Evolutionary conservation across 768 basidiomycete species (phyloP).

Genomic region (Russula abietina): DNA sequence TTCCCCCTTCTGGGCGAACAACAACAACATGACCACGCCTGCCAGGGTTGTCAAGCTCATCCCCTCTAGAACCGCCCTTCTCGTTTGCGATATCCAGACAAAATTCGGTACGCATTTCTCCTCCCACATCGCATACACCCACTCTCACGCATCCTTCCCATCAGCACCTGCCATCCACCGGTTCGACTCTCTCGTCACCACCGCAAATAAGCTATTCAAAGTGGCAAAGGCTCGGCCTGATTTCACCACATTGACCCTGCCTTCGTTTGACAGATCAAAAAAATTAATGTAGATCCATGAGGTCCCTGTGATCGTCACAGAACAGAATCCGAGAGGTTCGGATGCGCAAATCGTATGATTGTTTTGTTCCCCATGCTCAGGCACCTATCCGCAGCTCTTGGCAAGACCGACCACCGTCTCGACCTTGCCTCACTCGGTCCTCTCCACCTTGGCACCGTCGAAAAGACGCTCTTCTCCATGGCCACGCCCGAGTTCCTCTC

Average conservation of each 20-base stretch:
- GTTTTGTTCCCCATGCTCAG: constrained; percentile 52
- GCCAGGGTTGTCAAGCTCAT: constrained; percentile 32
- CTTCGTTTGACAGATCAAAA: neutral
- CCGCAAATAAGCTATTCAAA: constrained; percentile 70
- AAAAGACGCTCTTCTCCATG: constrained; percentile 88
- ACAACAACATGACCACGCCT: neutral
- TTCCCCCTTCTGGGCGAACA: neutral
- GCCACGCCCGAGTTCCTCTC: constrained; percentile 56
- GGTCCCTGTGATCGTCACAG: constrained; percentile 73
- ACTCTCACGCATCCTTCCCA: neutral
- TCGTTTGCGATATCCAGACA: constrained; percentile 81
- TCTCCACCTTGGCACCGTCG: constrained; percentile 54
- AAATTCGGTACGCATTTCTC: constrained; percentile 51
- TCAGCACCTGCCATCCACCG: constrained; percentile 52
- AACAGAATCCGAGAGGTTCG: constrained; percentile 75
- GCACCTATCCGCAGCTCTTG: constrained; percentile 45
- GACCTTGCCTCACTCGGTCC: constrained; percentile 39
- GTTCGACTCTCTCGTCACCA: constrained; percentile 64
- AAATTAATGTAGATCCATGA: constrained; percentile 44
- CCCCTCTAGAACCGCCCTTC: constrained; percentile 49
- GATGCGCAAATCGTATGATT: neutral
- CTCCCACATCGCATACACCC: neutral
- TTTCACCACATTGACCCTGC: neutral
- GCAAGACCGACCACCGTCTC: constrained; percentile 22
- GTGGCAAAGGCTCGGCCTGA: constrained; percentile 52